A percentile compares a stretch with the other conserved stretches of the same genome.
phyloP scores from a whole-genome alignment of 2,329 filamentous ascomycete species.

The Xylaria sp. region DNA sequence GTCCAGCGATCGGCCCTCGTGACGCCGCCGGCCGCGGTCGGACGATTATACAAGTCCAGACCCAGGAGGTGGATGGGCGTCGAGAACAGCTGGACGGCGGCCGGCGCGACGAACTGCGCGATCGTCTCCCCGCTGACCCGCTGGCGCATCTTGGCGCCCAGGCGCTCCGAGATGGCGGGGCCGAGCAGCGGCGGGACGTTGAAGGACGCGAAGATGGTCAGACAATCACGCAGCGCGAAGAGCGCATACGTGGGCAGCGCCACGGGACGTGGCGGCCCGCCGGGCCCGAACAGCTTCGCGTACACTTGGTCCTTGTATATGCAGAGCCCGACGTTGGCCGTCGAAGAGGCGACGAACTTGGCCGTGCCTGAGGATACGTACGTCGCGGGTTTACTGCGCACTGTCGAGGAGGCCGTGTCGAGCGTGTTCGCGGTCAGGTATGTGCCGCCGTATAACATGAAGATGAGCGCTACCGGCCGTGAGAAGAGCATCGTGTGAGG shows the following conservation, averaged over 20 bases:
- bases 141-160: conserved; percentile 63
- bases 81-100: conserved; percentile 78
- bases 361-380: conserved; percentile 76
- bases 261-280: conserved; percentile 64
- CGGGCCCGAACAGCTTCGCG: conserved; percentile 81
- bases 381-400: conserved; percentile 65
- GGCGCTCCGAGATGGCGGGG: conserved; percentile 68
- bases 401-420: conserved; percentile 79
- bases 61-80: conserved; percentile 89
- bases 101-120: conserved; percentile 84
- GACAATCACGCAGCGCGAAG: conserved; percentile 83
- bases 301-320: conserved; percentile 92
- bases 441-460: conserved; percentile 84
- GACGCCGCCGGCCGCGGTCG: conserved; percentile 45
- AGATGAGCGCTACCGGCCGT: conserved; percentile 75
- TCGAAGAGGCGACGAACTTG: conserved; percentile 83
- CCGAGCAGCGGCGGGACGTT: conserved; percentile 85
- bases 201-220: conserved; percentile 93
- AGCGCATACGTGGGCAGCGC: conserved; percentile 77
- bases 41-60: conserved; percentile 84
- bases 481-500: conserved; percentile 71
- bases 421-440: conserved; percentile 89
- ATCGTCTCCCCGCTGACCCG: conserved; percentile 65
- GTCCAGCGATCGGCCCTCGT: conserved; percentile 69
- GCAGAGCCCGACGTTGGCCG: conserved; percentile 86